Evolutionary conservation across 2,329 filamentous ascomycete species (phyloP), one percentile per base, ranked within the genome.

Genomic region (Epichloe sibirici): DNA sequence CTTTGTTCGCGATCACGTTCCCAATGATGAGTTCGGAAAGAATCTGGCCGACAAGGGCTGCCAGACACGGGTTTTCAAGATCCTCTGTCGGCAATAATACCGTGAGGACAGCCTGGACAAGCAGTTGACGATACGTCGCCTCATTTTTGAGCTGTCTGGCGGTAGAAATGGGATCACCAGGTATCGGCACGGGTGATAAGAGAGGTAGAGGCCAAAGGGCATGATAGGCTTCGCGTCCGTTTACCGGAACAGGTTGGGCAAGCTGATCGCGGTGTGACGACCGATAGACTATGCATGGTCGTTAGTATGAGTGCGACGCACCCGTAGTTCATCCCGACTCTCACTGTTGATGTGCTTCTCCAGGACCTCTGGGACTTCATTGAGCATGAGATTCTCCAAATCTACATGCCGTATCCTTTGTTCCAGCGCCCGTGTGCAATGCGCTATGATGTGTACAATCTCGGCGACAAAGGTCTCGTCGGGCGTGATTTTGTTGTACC

Each of bases 401-500:
- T 97, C 90, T 31, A 94, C 79, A 63, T 85, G 82, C 54, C 89
- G 79, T 55, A 95, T 70, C 60, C 93, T 80, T 71, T 95, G 86
- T 70, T 97, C 93, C 54, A 98, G 70, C 7, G 84, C 88, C 53
- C 88, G 78, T 42, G 89, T 95, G 67, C 88, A 93, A 69, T 97
- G 91, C 42, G 91, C 93, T 62, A 97, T 87, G 58, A 95, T 84
- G 63, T 89, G 88, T 51, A 97, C 77, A 53, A 96, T 79, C 71
- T 96, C 90, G 59, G 86, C 84, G 55, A 93, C 83, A 64, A 98
- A 94, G 12, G 81, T 77, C 65, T 90, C 86, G 69, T 98, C 91
- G 3, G 89, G 82, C 1, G 91, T 96, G 66, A 98, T 93, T 67
- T 85, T 91, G 58, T 76, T 77, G 72, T 98, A 98, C 93, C 93